Base-by-base conservation (phyloP, 2,329 filamentous ascomycete genomes). In the Teratosphaeria pseudoeucalypti region DNA sequence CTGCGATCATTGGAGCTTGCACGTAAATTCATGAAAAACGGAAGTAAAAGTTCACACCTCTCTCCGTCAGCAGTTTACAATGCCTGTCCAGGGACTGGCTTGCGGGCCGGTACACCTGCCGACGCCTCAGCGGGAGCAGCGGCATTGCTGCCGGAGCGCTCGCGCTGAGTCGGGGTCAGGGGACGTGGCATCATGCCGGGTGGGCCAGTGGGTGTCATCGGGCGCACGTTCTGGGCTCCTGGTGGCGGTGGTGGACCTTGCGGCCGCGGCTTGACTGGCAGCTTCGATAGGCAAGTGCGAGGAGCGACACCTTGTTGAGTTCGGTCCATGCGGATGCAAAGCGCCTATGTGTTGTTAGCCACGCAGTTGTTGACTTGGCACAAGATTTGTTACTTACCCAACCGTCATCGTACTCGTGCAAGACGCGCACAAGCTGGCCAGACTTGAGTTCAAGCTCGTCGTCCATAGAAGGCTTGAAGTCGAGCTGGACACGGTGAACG, bases 321-420 rank as follows among this genome's bases (percentile, higher is more conserved):
- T 64, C 91, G 88, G 74, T 97, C 92, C 68, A 97, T 86, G 65
- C 87, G 88, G 66, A 91, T 88, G 75, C 91, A 96, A 58, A 97
- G 89, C 70, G 92, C 90, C 89, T 92, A 64, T 6, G 57, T 61
- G 58, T 54, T 60, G 61, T 72, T 66, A 70, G 67, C 61, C 57
- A 6, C 12, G 16, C 14, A 29, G 3, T 49, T 14, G n/a, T 14
- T 32, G 7, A 16, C 27, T 19, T 1, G 10, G 11, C 12, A 19
- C 26, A 6, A 37, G 43, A 34, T 29, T 10, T 10, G 26, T 10
- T 34, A 81, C 88, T 82, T 82, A 92, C 89, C 94, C 94, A 99
- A 69, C 94, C 94, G 76, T 99, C 94, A 71, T 99, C 94, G 69
- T 97, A 99, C 75, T 96, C 92, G 71, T 97, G 92, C 57, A 97